Evolutionary conservation across 495 filamentous ascomycete species (phyloP).

Genomic region (Trypethelium eluteriae): DNA sequence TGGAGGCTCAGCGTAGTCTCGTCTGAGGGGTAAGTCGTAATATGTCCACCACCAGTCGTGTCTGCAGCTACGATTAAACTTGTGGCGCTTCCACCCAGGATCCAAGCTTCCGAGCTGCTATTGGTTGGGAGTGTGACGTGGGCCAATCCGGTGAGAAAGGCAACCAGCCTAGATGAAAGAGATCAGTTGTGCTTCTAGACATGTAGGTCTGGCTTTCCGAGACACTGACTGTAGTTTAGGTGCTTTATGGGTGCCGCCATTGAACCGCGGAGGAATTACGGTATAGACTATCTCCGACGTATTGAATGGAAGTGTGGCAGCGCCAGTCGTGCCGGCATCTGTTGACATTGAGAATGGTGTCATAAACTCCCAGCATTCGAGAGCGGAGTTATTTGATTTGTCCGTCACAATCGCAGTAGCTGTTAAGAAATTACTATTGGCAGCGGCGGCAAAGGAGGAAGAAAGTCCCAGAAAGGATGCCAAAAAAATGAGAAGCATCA

Average conservation of each 20-base stretch:
- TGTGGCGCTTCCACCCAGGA: conserved; percentile 12
- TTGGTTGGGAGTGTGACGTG: conserved; percentile 32
- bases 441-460: not conserved
- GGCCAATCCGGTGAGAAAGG: conserved; percentile 45
- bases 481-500: not conserved
- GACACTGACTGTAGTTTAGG: conserved; percentile 44
- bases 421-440: conserved; percentile 21
- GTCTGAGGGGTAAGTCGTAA: conserved; percentile 17
- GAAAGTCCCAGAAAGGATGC: not conserved
- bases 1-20: conserved; percentile 17
- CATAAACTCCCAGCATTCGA: conserved; percentile 51
- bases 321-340: conserved; percentile 41
- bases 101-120: conserved; percentile 17
- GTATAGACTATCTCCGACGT: conserved; percentile 37
- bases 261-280: conserved; percentile 40
- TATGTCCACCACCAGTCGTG: conserved; percentile 17
- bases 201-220: not conserved
- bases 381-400: conserved; percentile 34
- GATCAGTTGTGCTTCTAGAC: conserved; percentile 8
- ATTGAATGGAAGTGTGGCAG: conserved; percentile 34
- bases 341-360: conserved; percentile 38
- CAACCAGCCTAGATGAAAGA: conserved; percentile 40
- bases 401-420: conserved; percentile 29
- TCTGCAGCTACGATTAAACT: conserved; percentile 17
- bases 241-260: conserved; percentile 48